Evolutionary conservation across 257 asterid species (phyloP).

Genomic region (Catharanthus roseus): DNA sequence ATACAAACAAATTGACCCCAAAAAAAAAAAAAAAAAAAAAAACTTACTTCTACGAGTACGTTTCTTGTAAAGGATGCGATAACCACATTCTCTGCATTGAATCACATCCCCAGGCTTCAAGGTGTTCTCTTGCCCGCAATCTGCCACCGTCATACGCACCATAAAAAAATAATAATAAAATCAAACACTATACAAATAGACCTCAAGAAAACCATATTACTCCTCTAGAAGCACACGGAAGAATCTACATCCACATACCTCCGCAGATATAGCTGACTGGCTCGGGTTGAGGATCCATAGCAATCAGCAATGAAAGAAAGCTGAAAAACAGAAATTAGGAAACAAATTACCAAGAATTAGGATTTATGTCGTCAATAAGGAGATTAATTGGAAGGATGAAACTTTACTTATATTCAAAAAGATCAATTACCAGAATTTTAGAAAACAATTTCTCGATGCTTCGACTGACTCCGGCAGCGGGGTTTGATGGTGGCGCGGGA

Average conservation of each 20-base stretch:
- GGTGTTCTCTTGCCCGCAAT: conserved; percentile 86
- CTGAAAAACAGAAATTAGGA: background rate
- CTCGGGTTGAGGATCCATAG: conserved; percentile 71
- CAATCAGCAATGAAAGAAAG: background rate
- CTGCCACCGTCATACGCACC: conserved; percentile 21
- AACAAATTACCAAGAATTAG: background rate
- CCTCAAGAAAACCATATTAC: background rate
- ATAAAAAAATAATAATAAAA: background rate
- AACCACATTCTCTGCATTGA: conserved; percentile 89
- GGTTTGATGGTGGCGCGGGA: background rate
- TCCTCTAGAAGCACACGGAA: background rate
- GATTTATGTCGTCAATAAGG: background rate
- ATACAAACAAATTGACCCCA: no score
- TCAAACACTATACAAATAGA: background rate
- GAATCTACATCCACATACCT: conserved; percentile 24
- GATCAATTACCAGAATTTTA: background rate
- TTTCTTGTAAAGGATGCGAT: conserved; percentile 88
- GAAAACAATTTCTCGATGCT: background rate
- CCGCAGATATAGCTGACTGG: conserved; percentile 72
- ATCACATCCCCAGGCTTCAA: conserved; percentile 79
- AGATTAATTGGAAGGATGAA: background rate
- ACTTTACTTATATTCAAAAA: no score
- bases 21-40: no score
- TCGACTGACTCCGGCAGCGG: background rate
- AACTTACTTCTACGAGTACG: conserved; percentile 74